Evolutionary conservation across 495 filamentous ascomycete species (phyloP), one percentile per base, ranked within the genome.

Genomic region (Staphylotrichum longicolle): DNA sequence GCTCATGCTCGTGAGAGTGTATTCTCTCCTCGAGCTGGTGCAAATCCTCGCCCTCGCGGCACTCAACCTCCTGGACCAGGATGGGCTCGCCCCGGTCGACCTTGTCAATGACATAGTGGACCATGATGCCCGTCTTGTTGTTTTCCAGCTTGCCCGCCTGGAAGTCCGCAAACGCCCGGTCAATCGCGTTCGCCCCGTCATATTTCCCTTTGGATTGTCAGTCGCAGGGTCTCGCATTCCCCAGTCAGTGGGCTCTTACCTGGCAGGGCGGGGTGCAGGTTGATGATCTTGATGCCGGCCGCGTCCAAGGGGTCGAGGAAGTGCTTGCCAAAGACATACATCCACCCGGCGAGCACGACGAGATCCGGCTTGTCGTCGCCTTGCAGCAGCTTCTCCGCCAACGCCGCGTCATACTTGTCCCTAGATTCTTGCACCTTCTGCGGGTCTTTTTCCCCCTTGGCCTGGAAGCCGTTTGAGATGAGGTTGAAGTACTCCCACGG

Each of bases 401-500:
- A 79, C 41, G 91, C 91, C 10, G 86, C 84, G 72, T 96, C 93
- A 74, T 96, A 96, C 62, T 76, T 80, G 56, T 83, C 78, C 7
- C 89, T 79, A 4, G 86, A 85, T 20, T 79, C 75, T 66, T 82
- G 83, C 61, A 87, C 79, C 72, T 85, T 86, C 7, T 65, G 72
- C 11, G 68, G 50, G 56, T 80, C 77, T 33, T 75, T 78, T 65
- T 79, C 77, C n/a, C 84, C 80, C n/a, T 79, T 75, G 14, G 70
- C 64, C 12, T 77, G 67, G 74, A 85, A 88, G 39, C 78, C 78
- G 63, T 80, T 69, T 46, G 83, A 83, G 62, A 94, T 80, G 8
- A 96, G 85, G 73, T 95, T 96, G 80, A 93, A 92, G 75, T 96
- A 96, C 50, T 82, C 80, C 14, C 88, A 93, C 0, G 91, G 86